Base-by-base conservation (phyloP, 2,329 filamentous ascomycete species). In the Pestalotiopsis sp. region DNA sequence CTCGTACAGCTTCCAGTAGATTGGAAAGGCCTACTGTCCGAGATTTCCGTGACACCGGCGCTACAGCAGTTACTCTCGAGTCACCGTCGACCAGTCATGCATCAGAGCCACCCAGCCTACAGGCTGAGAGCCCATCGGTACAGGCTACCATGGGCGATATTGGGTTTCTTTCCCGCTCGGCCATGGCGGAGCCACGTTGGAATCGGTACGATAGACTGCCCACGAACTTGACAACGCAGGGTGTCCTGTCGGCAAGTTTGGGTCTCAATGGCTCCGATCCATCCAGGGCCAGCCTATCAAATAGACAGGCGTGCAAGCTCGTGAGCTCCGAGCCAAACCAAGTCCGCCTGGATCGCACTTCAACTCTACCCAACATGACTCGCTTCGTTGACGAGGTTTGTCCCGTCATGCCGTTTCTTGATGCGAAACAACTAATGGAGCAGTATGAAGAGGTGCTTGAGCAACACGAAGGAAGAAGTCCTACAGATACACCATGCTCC, bases 101-200 rank as follows among this genome's bases (percentile, higher is more conserved):
- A 70, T 49, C 41, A 49, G 41, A 49, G n/a, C 13, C 41, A 49
- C 13, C 13, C 13, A 49, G n/a, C 63, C 72, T 72, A 23, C 23
- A 23, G 59, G 66, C 71, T 20, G 72, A 72, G 25, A 71, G 69
- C 11, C 27, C 74, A 23, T 36, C 74, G 11, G 69, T 76, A 23
- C 72, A 73, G 49, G 72, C 71, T 49, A 75, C 74, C 4, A 76
- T 77, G 76, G 75, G 76, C 1, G 76, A 77, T 56, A 78, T 78
- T 36, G 74, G 75, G 14, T 75, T 75, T 14, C 69, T 78, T 13
- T 77, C 77, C 5, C 75, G 74, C 31, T 78, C 72, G 67, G 76
- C 77, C 14, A 77, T 78, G 74, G 76, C 76, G 38, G 77, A 78
- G 67, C 75, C 76, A 5, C 73, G 74, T 12, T 72, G 74, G 66